phyloP scores from a whole-genome alignment of 768 basidiomycete genomes.

The Dacryopinax spathularia region DNA sequence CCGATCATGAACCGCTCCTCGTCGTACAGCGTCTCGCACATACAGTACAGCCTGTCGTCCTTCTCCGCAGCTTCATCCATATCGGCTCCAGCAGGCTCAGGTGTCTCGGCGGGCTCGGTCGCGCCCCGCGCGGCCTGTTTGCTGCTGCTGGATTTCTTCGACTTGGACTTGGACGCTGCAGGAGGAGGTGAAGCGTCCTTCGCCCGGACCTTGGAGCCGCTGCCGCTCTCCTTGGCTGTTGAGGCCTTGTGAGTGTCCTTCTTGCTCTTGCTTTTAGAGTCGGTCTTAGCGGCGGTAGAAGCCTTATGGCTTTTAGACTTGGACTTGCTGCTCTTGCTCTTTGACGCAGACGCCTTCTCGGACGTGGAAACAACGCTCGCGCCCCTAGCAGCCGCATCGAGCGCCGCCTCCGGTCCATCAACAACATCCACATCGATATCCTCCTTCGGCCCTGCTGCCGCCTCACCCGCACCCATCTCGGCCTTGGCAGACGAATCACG shows the following conservation, averaged over 20 bases:
- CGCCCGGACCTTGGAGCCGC: neutral
- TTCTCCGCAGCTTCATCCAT: slow-evolving; percentile 25
- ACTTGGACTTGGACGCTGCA: neutral
- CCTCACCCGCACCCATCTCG: too few relatives aligned
- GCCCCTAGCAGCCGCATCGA: neutral
- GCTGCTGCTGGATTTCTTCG: neutral
- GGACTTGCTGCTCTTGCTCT: neutral
- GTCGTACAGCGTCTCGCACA: slow-evolving; percentile 78
- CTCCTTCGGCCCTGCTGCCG: neutral
- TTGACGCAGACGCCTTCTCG: neutral
- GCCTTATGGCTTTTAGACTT: neutral
- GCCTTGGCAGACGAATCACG: neutral
- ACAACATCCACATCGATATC: neutral
- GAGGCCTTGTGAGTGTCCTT: neutral
- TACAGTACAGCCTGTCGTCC: slow-evolving; percentile 69
- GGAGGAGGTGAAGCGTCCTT: neutral
- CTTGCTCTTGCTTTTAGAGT: neutral
- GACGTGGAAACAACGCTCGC: neutral
- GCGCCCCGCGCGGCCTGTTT: neutral
- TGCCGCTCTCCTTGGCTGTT: neutral
- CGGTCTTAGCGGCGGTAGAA: neutral
- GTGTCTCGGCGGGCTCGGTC: neutral
- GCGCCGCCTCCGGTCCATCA: neutral
- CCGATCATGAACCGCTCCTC: slow-evolving; percentile 85
- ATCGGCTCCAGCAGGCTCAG: slow-evolving; percentile 10